Base-by-base conservation (phyloP, 495 filamentous ascomycete genomes). In the Penicillium malachiteum region DNA sequence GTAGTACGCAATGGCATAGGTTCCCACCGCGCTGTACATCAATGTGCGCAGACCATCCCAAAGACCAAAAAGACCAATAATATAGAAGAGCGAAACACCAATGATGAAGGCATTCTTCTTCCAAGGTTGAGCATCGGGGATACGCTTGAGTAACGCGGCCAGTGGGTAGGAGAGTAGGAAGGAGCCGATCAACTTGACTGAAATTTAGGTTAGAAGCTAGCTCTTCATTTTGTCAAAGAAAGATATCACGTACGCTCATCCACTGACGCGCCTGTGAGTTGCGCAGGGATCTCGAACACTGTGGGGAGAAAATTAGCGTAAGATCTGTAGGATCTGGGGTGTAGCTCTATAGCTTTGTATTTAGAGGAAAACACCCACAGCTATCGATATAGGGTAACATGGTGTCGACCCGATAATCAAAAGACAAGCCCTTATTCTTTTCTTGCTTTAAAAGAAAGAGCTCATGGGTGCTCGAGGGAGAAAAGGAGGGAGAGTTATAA, bases 151-250 rank as follows among this genome's bases (percentile, higher is more conserved):
- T 49, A 96, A 64, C 38, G 79, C 94, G 42, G 93, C 90, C 49
- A 98, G 81, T 10, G 94, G 94, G 69, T 96, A 98, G 32, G 95
- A 97, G 30, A 97, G 71, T 40, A 97, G 80, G 71, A 98, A 93
- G 13, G 91, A 90, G 70, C 85, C 85, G 60, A 96, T 86, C 67
- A 97, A 87, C 67, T 98, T 98, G 50, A 98, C 93, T 97, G 55
- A 51, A 54, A 43, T 37, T 56, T 60, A 58, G 47, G 57, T 55
- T 47, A 55, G 56, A 50, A 60, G 50, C 18, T 54, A 32, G 8
- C 35, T 50, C 35, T 30, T 7, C 13, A 30, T 38, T 46, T 34
- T 5, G 40, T 7, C 34, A n/a, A 13, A 30, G 35, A 33, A 17
- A 54, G 26, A 30, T 26, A 52, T 18, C 13, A 64, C 85, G 55